These are phyloP conservation scores for Leccinum arenicola DNA, from an alignment of 768 basidiomycete species.

Conservation along the genomic window DNA sequence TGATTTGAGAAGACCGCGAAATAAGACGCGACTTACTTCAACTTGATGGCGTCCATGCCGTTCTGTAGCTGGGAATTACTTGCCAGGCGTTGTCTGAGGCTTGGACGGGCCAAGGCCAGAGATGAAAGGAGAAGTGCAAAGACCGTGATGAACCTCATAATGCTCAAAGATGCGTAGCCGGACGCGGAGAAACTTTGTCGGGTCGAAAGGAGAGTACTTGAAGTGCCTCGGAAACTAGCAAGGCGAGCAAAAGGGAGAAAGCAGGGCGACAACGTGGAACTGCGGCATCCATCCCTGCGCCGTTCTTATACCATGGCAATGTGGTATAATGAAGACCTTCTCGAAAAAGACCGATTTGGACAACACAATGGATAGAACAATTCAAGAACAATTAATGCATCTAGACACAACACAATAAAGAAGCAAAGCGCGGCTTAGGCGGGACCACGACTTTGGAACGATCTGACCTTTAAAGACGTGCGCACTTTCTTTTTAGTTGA, in stretches of 20 bases:
- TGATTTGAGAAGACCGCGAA: background rate
- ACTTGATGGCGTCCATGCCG: conserved; percentile 40
- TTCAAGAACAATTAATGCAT: conserved; percentile 8
- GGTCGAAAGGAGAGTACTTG: conserved; percentile 2
- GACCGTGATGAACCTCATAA: conserved; percentile 41
- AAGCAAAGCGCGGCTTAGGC: background rate
- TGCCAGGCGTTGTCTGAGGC: conserved; percentile 29
- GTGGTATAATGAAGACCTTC: background rate
- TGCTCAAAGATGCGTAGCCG: conserved; percentile 3
- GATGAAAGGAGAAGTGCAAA: conserved; percentile 29
- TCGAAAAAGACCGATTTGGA: background rate
- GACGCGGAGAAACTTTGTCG: background rate
- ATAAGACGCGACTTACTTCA: conserved; percentile 35
- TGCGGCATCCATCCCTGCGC: background rate
- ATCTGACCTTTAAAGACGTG: background rate
- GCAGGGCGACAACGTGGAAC: background rate
- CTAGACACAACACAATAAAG: conserved; percentile 17
- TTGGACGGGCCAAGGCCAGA: conserved; percentile 35
- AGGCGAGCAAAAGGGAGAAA: conserved; percentile 2
- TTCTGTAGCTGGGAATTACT: conserved; percentile 34
- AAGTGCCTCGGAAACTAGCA: conserved; percentile 15
- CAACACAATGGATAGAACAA: conserved; percentile 23
- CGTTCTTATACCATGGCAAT: conserved; percentile 18
- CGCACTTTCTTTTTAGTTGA: background rate
- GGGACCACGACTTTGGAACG: background rate